phyloP scores from a whole-genome alignment of 768 basidiomycete species.

The Cystobasidium onofrii region DNA sequence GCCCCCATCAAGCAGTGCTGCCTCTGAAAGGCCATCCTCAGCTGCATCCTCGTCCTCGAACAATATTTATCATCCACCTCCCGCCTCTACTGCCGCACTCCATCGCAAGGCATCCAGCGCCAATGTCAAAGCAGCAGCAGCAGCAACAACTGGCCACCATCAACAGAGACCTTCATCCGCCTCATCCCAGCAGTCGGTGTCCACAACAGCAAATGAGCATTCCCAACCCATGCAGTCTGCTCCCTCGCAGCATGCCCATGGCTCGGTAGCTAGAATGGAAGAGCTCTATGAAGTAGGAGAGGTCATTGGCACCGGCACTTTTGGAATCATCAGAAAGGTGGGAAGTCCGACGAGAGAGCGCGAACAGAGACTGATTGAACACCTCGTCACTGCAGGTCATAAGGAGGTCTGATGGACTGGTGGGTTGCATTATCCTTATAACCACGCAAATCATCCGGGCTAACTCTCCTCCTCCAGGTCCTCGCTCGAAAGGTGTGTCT shows the following conservation, averaged over 20 bases:
- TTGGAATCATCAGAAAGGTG: slow-evolving; percentile 95
- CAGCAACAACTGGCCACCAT: slow-evolving; percentile 8
- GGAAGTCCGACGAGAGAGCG: too few species aligned
- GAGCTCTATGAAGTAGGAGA: slow-evolving; percentile 79
- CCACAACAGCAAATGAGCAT: not conserved
- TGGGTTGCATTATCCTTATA: not conserved
- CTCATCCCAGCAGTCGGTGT: not conserved
- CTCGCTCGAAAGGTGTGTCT: slow-evolving; percentile 10
- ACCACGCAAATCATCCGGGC: not conserved
- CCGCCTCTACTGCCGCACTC: not conserved
- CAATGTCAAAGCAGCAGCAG: slow-evolving; percentile 1
- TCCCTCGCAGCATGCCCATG: slow-evolving; percentile 13
- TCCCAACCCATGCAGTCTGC: not conserved
- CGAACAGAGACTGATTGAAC: too few species aligned
- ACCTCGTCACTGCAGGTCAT: not conserved
- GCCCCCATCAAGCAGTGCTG: not conserved
- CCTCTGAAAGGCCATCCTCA: not conserved
- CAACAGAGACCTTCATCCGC: slow-evolving; percentile 2
- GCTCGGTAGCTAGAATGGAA: slow-evolving; percentile 44
- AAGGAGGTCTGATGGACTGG: slow-evolving; percentile 26
- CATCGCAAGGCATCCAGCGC: slow-evolving; percentile 5
- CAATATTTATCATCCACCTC: not conserved
- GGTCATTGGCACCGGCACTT: slow-evolving; percentile 91
- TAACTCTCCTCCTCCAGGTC: not conserved
- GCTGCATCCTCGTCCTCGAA: not conserved